phyloP scores from a whole-genome alignment of 257 asterid species.

The Fraxinus anomala region DNA sequence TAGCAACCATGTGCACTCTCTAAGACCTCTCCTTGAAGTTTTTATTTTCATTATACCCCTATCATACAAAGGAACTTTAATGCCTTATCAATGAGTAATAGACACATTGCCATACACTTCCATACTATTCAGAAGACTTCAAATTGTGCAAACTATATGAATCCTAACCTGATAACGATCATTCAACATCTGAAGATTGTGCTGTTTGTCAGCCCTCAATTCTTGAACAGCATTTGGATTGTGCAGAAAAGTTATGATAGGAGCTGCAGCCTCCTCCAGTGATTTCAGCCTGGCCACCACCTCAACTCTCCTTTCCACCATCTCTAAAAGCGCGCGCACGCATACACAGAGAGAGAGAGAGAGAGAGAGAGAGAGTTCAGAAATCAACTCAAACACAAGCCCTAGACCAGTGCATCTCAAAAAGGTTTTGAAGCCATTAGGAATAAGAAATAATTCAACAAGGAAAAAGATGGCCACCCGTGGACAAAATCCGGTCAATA shows the following conservation, averaged over 20 bases:
- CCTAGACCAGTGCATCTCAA: not conserved
- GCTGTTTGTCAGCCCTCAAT: conserved; percentile 88
- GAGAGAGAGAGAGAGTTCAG: conserved; percentile 1
- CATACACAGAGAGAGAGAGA: not conserved
- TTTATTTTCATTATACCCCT: not conserved
- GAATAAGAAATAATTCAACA: not conserved
- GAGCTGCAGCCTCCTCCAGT: conserved; percentile 92
- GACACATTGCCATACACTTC: not conserved
- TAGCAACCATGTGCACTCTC: not conserved
- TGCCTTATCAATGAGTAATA: not conserved
- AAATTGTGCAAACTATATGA: not conserved
- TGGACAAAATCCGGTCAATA: too few relatives aligned
- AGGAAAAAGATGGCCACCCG: not conserved
- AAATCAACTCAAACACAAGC: not conserved
- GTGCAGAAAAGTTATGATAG: conserved; percentile 76
- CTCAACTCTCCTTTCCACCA: conserved; percentile 93
- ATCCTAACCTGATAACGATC: conserved; percentile 86
- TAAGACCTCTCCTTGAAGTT: not conserved
- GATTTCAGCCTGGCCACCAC: conserved; percentile 90
- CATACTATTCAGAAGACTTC: not conserved
- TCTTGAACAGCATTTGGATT: conserved; percentile 86
- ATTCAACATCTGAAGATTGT: conserved; percentile 85
- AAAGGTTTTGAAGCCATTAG: not conserved
- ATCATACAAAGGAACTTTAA: not conserved
- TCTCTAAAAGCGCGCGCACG: conserved; percentile 40